Base-by-base conservation (phyloP, 768 basidiomycete genomes). In the Boletus huronensis region DNA sequence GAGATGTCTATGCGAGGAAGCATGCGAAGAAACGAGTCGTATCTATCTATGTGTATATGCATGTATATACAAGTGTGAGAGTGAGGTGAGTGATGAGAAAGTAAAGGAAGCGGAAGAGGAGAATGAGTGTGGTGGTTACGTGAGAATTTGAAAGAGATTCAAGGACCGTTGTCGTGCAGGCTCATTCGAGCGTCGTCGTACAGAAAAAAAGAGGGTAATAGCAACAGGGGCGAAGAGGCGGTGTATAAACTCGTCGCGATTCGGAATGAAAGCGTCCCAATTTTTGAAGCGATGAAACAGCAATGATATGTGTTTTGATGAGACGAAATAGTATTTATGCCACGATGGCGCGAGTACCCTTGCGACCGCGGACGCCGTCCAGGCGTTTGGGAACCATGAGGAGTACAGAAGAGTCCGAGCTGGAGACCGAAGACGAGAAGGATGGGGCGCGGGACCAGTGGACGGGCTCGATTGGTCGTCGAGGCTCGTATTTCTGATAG, bases 31-130 rank as follows among this genome's bases (percentile, higher is more conserved):
- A 54, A 39, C 17, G 53, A 41, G 36, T 31, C 52, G 52, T 35
- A 67, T 71, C 65, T 71, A 70, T 69, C 64, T 66, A 71, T 70
- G 68, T 61, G 68, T 71, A 70, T 71, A 63, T 70, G 64, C 64
- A 67, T 68, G 70, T 71, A 69, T 71, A 68, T 70, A 71, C 63
- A 67, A 62, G 50, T 70, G 67, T 64, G 58, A 64, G 69, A 68
- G 67, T 59, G 62, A 60, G 48, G 48, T 31, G 57, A 58, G 52
- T 1, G 55, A 59, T 40, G 57, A 53, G 54, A 54, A 56, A 42
- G 11, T 51, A 29, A n/a, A 29, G 32, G 13, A 29, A 39, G 25
- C n/a, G n/a, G n/a, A n/a, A n/a, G n/a, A 23, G 5, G 47, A 54
- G 17, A 68, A 69, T 29, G 67, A 71, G 62, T 50, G 67, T 69